A percentile compares a stretch with the other conserved stretches of the same genome.
phyloP scores from a whole-genome alignment of 257 asterid genomes.

The Solanum etuberosum region DNA sequence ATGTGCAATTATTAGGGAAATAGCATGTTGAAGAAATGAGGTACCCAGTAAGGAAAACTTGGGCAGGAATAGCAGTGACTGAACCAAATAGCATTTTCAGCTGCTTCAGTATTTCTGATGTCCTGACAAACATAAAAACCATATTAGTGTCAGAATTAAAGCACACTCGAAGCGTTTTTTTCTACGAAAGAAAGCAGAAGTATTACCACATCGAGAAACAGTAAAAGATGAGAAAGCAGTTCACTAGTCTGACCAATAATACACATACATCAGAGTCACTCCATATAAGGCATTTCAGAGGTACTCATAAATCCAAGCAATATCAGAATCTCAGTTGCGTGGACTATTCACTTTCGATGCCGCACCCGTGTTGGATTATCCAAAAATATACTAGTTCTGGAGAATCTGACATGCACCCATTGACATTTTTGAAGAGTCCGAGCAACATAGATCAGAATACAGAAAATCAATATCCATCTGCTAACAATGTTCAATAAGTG shows the following conservation, averaged over 20 bases:
- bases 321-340: neutral
- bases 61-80: constrained; percentile 44
- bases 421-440: too few species aligned
- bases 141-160: neutral
- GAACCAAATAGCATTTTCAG: constrained; percentile 59
- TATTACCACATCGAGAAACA: neutral
- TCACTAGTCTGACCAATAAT: neutral
- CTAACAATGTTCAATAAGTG: neutral
- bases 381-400: too few species aligned
- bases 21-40: neutral
- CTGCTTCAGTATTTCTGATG: constrained; percentile 55
- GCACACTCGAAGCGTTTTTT: neutral
- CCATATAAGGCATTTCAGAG: neutral
- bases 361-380: too few species aligned
- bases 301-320: neutral
- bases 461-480: neutral
- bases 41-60: constrained; percentile 67
- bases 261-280: neutral
- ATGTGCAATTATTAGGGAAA: neutral
- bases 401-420: too few species aligned
- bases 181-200: constrained; percentile 1
- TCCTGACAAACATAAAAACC: constrained; percentile 37
- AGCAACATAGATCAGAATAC: neutral
- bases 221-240: neutral
- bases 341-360: too few species aligned